Evolutionary conservation across 108 stramenopile species (phyloP).

Genomic region (Epipyxis sp.): DNA sequence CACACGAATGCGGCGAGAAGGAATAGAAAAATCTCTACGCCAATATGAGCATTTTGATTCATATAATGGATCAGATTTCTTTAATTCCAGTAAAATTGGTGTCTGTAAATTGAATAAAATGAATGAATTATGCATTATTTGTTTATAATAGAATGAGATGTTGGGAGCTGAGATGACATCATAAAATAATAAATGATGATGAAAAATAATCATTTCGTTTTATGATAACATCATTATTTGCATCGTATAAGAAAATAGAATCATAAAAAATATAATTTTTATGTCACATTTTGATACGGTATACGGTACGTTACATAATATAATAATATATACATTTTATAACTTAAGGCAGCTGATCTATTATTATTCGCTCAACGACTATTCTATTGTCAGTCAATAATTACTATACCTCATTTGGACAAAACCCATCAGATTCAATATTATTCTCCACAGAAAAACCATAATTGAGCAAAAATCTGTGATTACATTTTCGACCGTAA

Average conservation of each 20-base stretch:
- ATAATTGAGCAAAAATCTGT: conserved; percentile 97
- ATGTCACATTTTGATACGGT: no score
- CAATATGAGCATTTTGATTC: conserved; percentile 76
- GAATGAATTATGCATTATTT: not conserved
- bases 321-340: no score
- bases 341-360: no score
- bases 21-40: conserved; percentile 63
- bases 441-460: conserved; percentile 98
- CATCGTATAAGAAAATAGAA: no score
- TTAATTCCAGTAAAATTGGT: conserved; percentile 66
- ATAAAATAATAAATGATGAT: not conserved
- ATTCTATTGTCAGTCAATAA: no score
- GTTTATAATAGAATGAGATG: not conserved
- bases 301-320: no score
- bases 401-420: conserved; percentile 87
- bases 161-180: not conserved
- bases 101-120: conserved; percentile 10
- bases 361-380: no score
- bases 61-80: conserved; percentile 61
- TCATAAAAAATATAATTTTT: no score
- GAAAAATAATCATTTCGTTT: no score
- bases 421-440: conserved; percentile 87
- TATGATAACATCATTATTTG: no score
- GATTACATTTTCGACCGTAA: conserved; percentile 99
- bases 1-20: conserved; percentile 67